phyloP scores from a whole-genome alignment of 306 rosid species.

The Pachyrhizus erosus region DNA sequence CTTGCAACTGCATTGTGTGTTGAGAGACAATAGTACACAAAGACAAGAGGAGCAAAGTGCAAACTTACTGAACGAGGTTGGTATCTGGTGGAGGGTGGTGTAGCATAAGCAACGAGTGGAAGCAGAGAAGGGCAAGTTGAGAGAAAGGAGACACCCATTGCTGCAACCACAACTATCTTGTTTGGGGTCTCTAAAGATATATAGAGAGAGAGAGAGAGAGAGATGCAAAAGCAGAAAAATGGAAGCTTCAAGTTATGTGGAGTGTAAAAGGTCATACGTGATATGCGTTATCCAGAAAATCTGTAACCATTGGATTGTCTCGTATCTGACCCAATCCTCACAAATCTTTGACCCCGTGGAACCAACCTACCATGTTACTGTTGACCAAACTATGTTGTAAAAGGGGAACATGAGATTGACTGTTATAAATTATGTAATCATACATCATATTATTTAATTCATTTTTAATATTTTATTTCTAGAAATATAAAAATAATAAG shows the following conservation, averaged over 20 bases:
- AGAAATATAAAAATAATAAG: no score
- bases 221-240: background rate
- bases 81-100: conserved; percentile 50
- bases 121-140: conserved; percentile 60
- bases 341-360: background rate
- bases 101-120: conserved; percentile 52
- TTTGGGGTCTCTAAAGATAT: conserved; percentile 22
- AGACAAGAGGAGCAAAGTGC: conserved; percentile 34
- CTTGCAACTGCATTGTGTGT: conserved; percentile 19
- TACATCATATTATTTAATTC: no score
- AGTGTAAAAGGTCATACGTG: conserved; percentile 6
- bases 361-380: background rate
- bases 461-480: no score
- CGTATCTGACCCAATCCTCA: conserved; percentile 40
- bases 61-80: conserved; percentile 65
- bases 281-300: conserved; percentile 46
- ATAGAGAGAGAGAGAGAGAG: background rate
- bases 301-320: conserved; percentile 45
- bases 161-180: conserved; percentile 9
- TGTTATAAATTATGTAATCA: no score
- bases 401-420: no score
- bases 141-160: conserved; percentile 78
- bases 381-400: background rate
- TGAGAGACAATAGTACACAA: background rate
- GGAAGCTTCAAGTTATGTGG: conserved; percentile 33